phyloP scores from a whole-genome alignment of 306 rosid species.

The Glycyrrhiza uralensis region DNA sequence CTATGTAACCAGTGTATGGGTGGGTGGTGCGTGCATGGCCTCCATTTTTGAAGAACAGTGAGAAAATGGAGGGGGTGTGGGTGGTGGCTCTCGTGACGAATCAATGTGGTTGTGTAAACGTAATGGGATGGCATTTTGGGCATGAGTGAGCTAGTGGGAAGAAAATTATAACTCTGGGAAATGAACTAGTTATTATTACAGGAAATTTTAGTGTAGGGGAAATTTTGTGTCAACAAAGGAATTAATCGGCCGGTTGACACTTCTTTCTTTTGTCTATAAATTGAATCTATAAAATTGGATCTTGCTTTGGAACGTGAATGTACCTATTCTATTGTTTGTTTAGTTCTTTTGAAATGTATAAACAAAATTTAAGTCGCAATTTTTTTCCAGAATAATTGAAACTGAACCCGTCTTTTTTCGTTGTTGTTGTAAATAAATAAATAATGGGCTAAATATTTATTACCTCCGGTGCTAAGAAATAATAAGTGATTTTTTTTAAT shows the following conservation, averaged over 20 bases:
- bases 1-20: too few species aligned
- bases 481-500: too few species aligned
- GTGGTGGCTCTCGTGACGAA: background rate
- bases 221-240: constrained; percentile 35
- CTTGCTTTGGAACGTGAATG: background rate
- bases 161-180: background rate
- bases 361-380: background rate
- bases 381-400: background rate
- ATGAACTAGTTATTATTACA: constrained; percentile 6
- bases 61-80: background rate
- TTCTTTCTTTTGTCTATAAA: constrained; percentile 16
- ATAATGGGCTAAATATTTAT: too few species aligned
- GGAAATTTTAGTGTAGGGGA: background rate
- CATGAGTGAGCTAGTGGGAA: background rate
- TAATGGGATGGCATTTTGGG: constrained; percentile 10
- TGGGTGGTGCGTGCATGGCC: too few species aligned
- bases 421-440: too few species aligned
- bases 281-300: constrained; percentile 14
- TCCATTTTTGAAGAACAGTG: background rate
- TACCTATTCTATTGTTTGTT: background rate
- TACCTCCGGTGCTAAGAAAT: too few species aligned
- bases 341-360: background rate
- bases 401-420: too few species aligned
- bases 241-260: constrained; percentile 24
- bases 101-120: constrained; percentile 14